Percentiles rank a stretch among this genome's conserved stretches.
phyloP scores from a whole-genome alignment of 2,329 filamentous ascomycete genomes.

The Xylariaceae sp. region DNA sequence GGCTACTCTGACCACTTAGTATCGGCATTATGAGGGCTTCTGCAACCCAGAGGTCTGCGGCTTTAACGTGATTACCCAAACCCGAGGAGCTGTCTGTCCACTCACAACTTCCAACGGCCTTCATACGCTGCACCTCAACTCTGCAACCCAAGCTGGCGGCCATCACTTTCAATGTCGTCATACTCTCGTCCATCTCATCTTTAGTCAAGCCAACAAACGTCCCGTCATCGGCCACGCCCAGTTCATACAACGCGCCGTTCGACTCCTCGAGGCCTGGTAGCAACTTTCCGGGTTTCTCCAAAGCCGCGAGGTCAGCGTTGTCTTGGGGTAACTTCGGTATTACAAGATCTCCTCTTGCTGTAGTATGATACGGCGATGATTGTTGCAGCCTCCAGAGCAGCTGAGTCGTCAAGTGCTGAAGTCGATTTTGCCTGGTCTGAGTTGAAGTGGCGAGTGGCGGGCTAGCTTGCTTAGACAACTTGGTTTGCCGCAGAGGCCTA shows the following conservation, averaged over 20 bases:
- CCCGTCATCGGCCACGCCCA: slow-evolving; percentile 94
- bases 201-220: slow-evolving; percentile 84
- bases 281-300: slow-evolving; percentile 57
- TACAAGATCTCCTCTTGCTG: slow-evolving; percentile 73
- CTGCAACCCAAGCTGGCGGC: slow-evolving; percentile 87
- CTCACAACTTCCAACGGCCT: slow-evolving; percentile 84
- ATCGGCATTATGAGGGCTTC: slow-evolving; percentile 87
- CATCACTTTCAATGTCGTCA: slow-evolving; percentile 85
- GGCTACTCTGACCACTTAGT: slow-evolving; percentile 45
- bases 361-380: slow-evolving; percentile 87
- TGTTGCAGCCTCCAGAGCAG: slow-evolving; percentile 93
- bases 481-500: slow-evolving; percentile 32
- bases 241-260: slow-evolving; percentile 91
- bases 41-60: slow-evolving; percentile 76
- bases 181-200: slow-evolving; percentile 90
- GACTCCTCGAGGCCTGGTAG: slow-evolving; percentile 88
- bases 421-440: slow-evolving; percentile 77
- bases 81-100: slow-evolving; percentile 57
- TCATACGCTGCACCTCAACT: slow-evolving; percentile 78
- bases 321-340: slow-evolving; percentile 75
- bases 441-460: slow-evolving; percentile 48
- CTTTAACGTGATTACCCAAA: slow-evolving; percentile 31
- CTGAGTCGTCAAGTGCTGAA: slow-evolving; percentile 93
- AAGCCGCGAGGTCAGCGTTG: slow-evolving; percentile 47
- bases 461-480: slow-evolving; percentile 30